Evolutionary conservation across 2,329 filamentous ascomycete species (phyloP).

Genomic region (Aspergillus luchuensis): DNA sequence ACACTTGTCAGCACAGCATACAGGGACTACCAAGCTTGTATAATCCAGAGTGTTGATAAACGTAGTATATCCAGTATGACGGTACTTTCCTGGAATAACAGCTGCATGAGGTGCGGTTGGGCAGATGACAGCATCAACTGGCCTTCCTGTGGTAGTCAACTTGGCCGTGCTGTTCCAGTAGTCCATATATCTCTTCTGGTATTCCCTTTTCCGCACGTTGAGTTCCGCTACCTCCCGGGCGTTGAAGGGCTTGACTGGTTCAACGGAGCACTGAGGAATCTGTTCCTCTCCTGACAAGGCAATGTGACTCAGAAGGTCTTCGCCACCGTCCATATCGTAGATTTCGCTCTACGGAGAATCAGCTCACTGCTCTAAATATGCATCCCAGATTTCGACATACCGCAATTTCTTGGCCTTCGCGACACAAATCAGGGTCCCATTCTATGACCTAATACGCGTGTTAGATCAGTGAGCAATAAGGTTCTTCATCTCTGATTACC

Average conservation of each 20-base stretch:
- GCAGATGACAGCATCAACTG: slow-evolving; percentile 43
- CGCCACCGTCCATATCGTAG: slow-evolving; percentile 33
- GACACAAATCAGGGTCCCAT: not conserved
- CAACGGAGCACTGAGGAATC: slow-evolving; percentile 38
- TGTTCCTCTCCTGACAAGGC: slow-evolving; percentile 40
- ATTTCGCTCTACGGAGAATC: slow-evolving; percentile 18
- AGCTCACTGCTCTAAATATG: not conserved
- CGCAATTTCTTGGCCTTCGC: not conserved
- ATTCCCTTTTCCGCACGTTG: slow-evolving; percentile 39
- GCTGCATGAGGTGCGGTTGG: slow-evolving; percentile 44
- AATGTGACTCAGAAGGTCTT: slow-evolving; percentile 34
- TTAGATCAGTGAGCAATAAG: not conserved
- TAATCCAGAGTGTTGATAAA: slow-evolving; percentile 45
- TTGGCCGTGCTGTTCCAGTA: slow-evolving; percentile 25
- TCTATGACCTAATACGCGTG: not conserved
- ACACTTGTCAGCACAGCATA: slow-evolving; percentile 46
- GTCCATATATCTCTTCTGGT: slow-evolving; percentile 38
- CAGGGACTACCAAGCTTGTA: slow-evolving; percentile 49
- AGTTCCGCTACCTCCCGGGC: slow-evolving; percentile 26
- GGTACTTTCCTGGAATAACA: slow-evolving; percentile 39
- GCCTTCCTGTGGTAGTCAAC: slow-evolving; percentile 21
- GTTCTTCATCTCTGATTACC: not conserved
- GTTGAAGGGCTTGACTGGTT: slow-evolving; percentile 17
- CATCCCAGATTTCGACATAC: not conserved
- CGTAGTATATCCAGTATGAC: slow-evolving; percentile 27